Evolutionary conservation across 2,329 filamentous ascomycete genomes (phyloP).

Genomic region (Trichoderma lentiforme): DNA sequence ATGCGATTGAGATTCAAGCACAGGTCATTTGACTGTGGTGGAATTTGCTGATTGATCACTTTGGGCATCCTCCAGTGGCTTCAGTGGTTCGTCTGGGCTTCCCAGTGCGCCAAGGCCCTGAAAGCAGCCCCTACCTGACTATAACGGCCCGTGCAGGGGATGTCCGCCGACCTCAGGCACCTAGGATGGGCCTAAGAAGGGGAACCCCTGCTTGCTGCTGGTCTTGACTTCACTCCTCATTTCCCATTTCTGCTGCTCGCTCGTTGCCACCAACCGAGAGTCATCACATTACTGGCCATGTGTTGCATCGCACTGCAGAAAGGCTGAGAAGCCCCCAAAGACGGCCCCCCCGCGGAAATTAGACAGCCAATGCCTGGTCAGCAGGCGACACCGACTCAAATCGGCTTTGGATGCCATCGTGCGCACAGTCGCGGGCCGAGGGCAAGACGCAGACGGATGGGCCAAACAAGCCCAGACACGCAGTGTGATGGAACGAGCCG

Average conservation of each 20-base stretch:
- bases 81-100: neutral
- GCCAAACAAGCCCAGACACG: neutral
- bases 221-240: slow-evolving; percentile 5
- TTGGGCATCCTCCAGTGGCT: neutral
- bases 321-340: slow-evolving; percentile 7
- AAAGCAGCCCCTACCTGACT: neutral
- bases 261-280: neutral
- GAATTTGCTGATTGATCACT: neutral
- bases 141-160: neutral
- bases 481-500: neutral
- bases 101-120: neutral
- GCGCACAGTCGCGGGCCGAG: neutral
- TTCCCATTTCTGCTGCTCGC: neutral
- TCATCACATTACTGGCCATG: slow-evolving; percentile 1
- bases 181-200: neutral
- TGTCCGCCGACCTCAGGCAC: neutral
- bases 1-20: neutral
- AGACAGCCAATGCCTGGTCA: slow-evolving; percentile 4
- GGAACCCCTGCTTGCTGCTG: neutral
- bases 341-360: slow-evolving; percentile 14
- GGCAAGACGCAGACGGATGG: neutral
- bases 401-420: neutral
- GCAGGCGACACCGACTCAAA: slow-evolving; percentile 10
- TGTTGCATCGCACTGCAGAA: slow-evolving; percentile 7
- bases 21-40: neutral